A percentile compares a stretch with the other conserved stretches of the same genome.
These are phyloP conservation scores for Fusarium ramigenum DNA, from an alignment of 2,329 filamentous ascomycete genomes.

Conservation along the genomic window DNA sequence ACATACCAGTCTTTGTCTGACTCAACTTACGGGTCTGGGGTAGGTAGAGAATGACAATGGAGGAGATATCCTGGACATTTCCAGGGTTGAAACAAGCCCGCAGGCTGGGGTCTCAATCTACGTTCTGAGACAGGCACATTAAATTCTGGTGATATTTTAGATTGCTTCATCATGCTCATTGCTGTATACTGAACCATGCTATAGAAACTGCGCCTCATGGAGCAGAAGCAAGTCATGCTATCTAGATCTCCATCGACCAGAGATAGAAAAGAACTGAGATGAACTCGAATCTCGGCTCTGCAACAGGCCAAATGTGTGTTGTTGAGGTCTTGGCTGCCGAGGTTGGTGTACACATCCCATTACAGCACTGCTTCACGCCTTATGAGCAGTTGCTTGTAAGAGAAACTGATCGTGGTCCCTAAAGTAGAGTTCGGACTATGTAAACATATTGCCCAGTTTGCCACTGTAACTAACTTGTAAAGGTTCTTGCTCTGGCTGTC, in stretches of 20 bases:
- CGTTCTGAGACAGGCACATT: not conserved
- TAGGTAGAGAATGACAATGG: constrained; percentile 31
- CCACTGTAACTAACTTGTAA: not conserved
- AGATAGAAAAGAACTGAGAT: constrained; percentile 10
- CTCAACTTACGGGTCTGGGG: constrained; percentile 38
- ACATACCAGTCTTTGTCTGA: constrained; percentile 33
- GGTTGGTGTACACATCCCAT: not conserved
- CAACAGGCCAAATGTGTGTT: constrained; percentile 8
- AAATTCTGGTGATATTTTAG: constrained; percentile 2
- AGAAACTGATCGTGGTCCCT: not conserved
- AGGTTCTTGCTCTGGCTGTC: constrained; percentile 11
- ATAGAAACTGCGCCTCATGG: not conserved
- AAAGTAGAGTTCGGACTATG: not conserved
- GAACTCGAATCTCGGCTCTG: constrained; percentile 21
- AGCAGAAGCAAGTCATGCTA: not conserved
- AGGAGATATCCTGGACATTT: constrained; percentile 10
- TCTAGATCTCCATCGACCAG: constrained; percentile 15
- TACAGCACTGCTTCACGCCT: not conserved
- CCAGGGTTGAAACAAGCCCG: constrained; percentile 36
- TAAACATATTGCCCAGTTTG: not conserved
- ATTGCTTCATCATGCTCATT: constrained; percentile 20
- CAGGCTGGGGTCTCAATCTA: constrained; percentile 24
- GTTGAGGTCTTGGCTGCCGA: constrained; percentile 10
- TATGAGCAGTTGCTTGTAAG: not conserved
- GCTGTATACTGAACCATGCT: not conserved